Evolutionary conservation across 1,284 basidiomycete species (phyloP), one percentile per base, ranked within the genome.

Genomic region (Schizophyllum amplum): DNA sequence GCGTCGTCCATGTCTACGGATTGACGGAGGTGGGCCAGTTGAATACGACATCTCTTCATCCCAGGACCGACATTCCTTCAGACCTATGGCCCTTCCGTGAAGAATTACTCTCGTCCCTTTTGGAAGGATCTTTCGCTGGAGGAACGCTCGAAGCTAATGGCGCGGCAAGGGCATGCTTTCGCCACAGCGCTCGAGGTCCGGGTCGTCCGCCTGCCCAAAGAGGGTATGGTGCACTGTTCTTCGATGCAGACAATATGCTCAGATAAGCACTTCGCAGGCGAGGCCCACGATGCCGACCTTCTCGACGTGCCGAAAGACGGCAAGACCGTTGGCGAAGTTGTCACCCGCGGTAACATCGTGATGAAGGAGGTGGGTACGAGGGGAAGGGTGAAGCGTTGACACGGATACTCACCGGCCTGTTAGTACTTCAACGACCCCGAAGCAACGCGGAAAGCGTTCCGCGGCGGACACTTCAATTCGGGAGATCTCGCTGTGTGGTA

Each of bases 401-500:
- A n/a, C n/a, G n/a, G n/a, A n/a, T n/a, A n/a, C 24, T 54, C 7
- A 24, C 9, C 6, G 7, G 47, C 15, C 51, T 11, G 24, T 11
- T 58, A 88, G 80, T 94, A 95, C 68, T 93, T 87, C 74, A 76
- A 77, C 33, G 90, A 95, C 64, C 72, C 81, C 0, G 83, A 82
- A 51, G 91, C 91, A n/a, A 93, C 90, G 0, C 70, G 68, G 52
- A 88, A 86, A 65, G 90, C 89, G 3, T 91, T 94, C 69, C 75
- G 78, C 47, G 90, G 90, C 52, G 89, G 88, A 0, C 82, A 80
- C 70, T 92, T 94, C 71, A 78, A 84, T 65, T 80, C 86, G 5
- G 92, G 92, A n/a, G 92, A 95, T 69, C 73, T 95, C 25, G 93
- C 91, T 2, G 90, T 94, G 1, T 82, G 86, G 76, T 76, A 90